Evolutionary conservation across 345 rosid species (phyloP).

Genomic region (Boechera divaricarpa): DNA sequence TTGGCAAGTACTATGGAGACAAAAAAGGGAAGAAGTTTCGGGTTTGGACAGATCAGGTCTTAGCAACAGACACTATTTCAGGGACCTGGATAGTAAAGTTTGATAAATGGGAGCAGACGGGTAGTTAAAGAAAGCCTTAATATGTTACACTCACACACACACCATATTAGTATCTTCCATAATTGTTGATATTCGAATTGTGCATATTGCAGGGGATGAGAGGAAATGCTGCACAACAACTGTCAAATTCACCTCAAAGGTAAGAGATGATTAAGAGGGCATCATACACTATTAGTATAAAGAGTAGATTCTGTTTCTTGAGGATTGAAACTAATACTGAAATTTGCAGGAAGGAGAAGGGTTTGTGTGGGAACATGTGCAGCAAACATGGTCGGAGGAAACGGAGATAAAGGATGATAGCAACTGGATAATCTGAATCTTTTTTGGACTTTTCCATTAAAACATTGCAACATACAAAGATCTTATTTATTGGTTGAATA

Average conservation of each 20-base stretch:
- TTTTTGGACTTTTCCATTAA: background rate
- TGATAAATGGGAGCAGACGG: slow-evolving; percentile 77
- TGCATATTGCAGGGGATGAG: slow-evolving; percentile 58
- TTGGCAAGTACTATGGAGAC: slow-evolving; percentile 72
- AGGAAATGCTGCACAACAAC: slow-evolving; percentile 65
- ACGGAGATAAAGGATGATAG: slow-evolving; percentile 52
- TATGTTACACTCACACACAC: slow-evolving; percentile 3
- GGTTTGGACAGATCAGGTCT: slow-evolving; percentile 80
- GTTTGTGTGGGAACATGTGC: slow-evolving; percentile 57
- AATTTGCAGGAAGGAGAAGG: slow-evolving; percentile 52
- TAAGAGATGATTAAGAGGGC: slow-evolving; percentile 37
- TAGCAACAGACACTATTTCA: slow-evolving; percentile 56
- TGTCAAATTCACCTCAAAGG: slow-evolving; percentile 57
- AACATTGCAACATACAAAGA: slow-evolving; percentile 3
- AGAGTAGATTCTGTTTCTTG: slow-evolving; percentile 19
- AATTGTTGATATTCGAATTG: background rate
- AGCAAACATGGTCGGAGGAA: slow-evolving; percentile 75
- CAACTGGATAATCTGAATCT: slow-evolving; percentile 48
- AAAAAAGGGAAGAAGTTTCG: slow-evolving; percentile 63
- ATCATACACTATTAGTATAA: background rate
- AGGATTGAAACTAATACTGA: slow-evolving; percentile 14
- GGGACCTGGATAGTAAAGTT: slow-evolving; percentile 76
- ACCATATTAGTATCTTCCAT: background rate
- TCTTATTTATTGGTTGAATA: slow-evolving; percentile 20
- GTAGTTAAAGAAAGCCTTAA: slow-evolving; percentile 46